Percentiles rank a stretch among this genome's conserved stretches.
These are phyloP conservation scores for Botrytis aclada DNA, from an alignment of 2,329 filamentous ascomycete genomes.

Conservation along the genomic window DNA sequence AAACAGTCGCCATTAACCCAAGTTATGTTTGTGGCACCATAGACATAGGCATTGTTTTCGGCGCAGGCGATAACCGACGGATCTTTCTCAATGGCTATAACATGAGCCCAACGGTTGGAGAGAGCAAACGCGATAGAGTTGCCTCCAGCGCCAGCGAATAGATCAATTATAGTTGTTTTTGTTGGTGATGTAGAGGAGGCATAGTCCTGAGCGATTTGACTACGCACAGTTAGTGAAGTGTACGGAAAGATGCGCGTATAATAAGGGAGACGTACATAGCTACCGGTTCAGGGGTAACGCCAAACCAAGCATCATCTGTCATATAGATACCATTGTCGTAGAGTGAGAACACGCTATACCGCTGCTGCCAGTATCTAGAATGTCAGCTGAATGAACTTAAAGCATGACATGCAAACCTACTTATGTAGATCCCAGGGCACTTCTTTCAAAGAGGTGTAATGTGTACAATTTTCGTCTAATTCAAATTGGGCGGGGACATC, in stretches of 20 bases:
- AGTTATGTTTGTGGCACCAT: conserved; percentile 75
- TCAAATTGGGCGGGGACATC: conserved; percentile 31
- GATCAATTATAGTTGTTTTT: conserved; percentile 63
- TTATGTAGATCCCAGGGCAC: conserved; percentile 85
- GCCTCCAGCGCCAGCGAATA: conserved; percentile 87
- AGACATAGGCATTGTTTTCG: conserved; percentile 84
- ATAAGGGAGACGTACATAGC: conserved; percentile 59
- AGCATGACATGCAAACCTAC: conserved; percentile 45
- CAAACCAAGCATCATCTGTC: conserved; percentile 95
- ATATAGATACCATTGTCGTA: conserved; percentile 88
- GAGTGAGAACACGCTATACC: conserved; percentile 79
- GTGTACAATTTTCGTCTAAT: conserved; percentile 64
- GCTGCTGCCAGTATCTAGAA: conserved; percentile 81
- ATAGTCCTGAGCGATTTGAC: conserved; percentile 74
- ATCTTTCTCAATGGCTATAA: conserved; percentile 89
- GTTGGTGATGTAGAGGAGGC: conserved; percentile 41
- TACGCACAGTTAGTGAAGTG: conserved; percentile 35
- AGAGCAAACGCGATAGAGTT: conserved; percentile 94
- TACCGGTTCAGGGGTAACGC: conserved; percentile 89
- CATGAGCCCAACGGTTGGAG: conserved; percentile 71
- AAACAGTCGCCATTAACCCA: conserved; percentile 91
- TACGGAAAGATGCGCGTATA: not conserved
- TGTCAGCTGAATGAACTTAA: not conserved
- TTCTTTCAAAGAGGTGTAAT: conserved; percentile 68
- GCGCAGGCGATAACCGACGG: conserved; percentile 79